Evolutionary conservation across 768 basidiomycete genomes (phyloP), one percentile per base, ranked within the genome.

Genomic region (Chiua virens): DNA sequence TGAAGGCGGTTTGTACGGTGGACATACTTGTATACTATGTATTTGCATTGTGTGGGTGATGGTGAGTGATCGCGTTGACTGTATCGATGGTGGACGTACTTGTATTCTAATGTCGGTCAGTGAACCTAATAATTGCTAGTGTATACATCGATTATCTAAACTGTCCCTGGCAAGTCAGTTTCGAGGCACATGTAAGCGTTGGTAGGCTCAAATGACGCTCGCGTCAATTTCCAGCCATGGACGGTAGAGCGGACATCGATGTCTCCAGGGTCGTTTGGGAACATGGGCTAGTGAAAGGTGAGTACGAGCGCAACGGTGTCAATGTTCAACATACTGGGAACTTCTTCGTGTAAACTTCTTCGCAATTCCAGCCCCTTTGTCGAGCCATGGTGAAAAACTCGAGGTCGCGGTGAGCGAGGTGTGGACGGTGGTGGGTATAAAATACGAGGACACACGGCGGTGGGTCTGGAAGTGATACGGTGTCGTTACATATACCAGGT

Each of bases 371-470:
- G 0, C 89, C 88, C 8, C 70, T 66, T 32, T 66, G 67, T 30
- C 71, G 62, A 4, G 89, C 91, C 59, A 79, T 81, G 9, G 62
- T 61, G 61, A 98, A 93, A 67, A 96, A 97, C 3, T 79, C 77
- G 74, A 94, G 81, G 61, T 97, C 94, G 13, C 85, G 80, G 49
- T 88, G 75, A 1, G 90, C 90, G 8, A 92, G 77, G 52, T 87
- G 87, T 0, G 94, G 94, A 0, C 89, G 79, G 58, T 97, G 93
- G 54, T 95, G 92, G 0, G 87, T 86, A 66, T 89, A 94, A 69
- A 97, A 96, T 1, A 93, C 89, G 1, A 95, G 80, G 0, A 92
- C 70, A 45, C 71, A 73, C 5, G 78, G 75, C 21, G 61, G 55
- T 3, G 58, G 61, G 9, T 45, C 8, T 11, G 40, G 39, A 39